Evolutionary conservation across 2,329 filamentous ascomycete genomes (phyloP), one percentile per base, ranked within the genome.

Genomic region (Microdochium bolleyi): DNA sequence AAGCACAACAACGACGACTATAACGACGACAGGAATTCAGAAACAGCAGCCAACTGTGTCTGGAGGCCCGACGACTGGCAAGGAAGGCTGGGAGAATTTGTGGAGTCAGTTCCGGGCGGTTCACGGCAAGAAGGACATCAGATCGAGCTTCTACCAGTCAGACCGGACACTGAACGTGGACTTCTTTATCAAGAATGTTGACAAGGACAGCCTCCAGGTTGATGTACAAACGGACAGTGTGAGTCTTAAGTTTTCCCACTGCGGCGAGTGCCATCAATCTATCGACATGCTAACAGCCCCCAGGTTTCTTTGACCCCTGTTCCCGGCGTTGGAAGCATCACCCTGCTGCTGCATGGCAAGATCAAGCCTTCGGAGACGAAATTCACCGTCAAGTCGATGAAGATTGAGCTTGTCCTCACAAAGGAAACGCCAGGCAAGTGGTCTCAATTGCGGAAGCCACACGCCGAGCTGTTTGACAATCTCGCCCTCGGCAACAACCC

Each of bases 321-420:
- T 86, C 62, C 84, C 79, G 21, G 72, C 79, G 30, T 65, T 67
- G 5, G 67, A 52, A 19, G 75, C 1, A 76, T 90, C 46, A 77
- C 84, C 19, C 83, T 78, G 2, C 57, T 87, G 5, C 79, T 92
- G 3, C 90, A 78, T 66, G 82, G 78, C 14, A 66, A 77, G 10
- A 83, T 95, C 60, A 79, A 88, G 51, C 68, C 81, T 0, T 62
- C 75, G 1, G 69, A 76, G 30, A 89, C 83, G 21, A 85, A 76
- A 48, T 81, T 74, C 59, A 79, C 75, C 1, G 79, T 95, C 52
- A 85, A 87, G 44, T 77, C 86, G 1, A 89, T 84, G 62, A 96
- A 96, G 67, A 77, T 95, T 52, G 91, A 95, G 67, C 73, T 96
- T 37, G 78, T 73, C 11, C 77, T 96, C 16, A 77, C 77, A 55